Conservation (phyloP, 306 rosid genomes). For the Luffa aegyptiaca region DNA sequence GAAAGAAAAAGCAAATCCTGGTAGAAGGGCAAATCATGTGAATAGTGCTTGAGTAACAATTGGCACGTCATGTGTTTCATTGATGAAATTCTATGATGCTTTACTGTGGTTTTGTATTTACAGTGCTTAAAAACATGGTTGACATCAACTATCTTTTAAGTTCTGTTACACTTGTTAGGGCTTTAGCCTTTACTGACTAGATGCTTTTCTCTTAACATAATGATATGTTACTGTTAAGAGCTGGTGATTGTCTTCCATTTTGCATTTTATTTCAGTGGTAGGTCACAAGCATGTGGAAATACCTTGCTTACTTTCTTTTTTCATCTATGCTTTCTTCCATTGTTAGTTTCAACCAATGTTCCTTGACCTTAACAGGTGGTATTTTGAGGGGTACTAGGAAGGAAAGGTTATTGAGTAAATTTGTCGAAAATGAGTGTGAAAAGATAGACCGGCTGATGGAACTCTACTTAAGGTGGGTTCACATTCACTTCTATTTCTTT, state of each 20-base stretch:
- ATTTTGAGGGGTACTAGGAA: conserved; percentile 89
- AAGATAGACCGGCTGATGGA: conserved; percentile 96
- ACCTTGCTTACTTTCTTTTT: background rate
- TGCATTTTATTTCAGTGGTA: background rate
- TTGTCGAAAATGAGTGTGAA: conserved; percentile 87
- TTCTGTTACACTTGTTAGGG: background rate
- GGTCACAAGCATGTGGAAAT: background rate
- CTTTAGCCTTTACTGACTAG: background rate
- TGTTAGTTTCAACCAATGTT: conserved; percentile 10
- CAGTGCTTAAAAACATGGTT: background rate
- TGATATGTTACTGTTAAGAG: background rate
- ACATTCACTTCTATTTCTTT: conserved; percentile 5
- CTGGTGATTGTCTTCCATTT: background rate
- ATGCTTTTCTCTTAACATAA: background rate
- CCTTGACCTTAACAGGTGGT: conserved; percentile 54
- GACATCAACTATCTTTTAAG: background rate
- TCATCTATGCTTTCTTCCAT: background rate
- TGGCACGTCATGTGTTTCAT: background rate
- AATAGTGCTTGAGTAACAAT: background rate
- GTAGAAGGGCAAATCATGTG: background rate
- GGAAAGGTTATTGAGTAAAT: conserved; percentile 84
- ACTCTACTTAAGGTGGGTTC: conserved; percentile 65
- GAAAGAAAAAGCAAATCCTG: background rate
- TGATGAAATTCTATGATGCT: background rate
- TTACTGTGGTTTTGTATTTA: background rate